Base-by-base conservation (phyloP, 257 asterid species). In the Nicotiana tomentosiformis region DNA sequence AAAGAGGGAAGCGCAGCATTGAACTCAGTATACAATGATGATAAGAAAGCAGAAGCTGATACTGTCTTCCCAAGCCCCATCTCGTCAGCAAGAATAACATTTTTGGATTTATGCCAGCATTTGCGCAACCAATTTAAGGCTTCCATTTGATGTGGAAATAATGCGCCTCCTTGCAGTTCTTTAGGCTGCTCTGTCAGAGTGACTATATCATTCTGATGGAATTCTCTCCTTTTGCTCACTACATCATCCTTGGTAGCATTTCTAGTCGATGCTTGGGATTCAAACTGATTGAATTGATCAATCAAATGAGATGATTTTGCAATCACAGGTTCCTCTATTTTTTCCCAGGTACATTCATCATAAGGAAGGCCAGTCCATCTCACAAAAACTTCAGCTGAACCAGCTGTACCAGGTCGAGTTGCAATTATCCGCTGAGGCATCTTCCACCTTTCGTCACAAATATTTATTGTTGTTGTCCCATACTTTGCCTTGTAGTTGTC, bases 261-360 rank as follows among this genome's bases (percentile, higher is more conserved):
- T 81, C 91, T 90, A 81, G 91, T 90, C 86, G 88, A 46, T 15
- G 98, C 86, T 74, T 92, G 96, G 43, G 66, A 85, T 88, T 96
- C 98, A 88, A 93, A 96, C 84, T 89, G 92, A 85, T 87, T 80
- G 88, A 90, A 94, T 67, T 84, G 83, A 84, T 96, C 94, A 81
- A 96, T 86, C 93, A 96, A 87, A 81, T 90, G 93, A 62, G 84
- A 81, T 35, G 88, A 91, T 23, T 90, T 88, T 51, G 90, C 86
- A 86, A 94, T 90, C 83, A 85, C 90, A 43, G 98, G 93, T 82
- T 91, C 99, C 51, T 92, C 92, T 58, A 86, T 87, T 82, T 88
- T 94, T 90, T 96, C 99, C 99, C 99, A 96, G 65, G 99, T 94
- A 92, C 98, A 96, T 86, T 96, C 99, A 85, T 93, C 97, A 76